Evolutionary conservation across 2,329 filamentous ascomycete species (phyloP).

Genomic region (Penicillium sumatraense): DNA sequence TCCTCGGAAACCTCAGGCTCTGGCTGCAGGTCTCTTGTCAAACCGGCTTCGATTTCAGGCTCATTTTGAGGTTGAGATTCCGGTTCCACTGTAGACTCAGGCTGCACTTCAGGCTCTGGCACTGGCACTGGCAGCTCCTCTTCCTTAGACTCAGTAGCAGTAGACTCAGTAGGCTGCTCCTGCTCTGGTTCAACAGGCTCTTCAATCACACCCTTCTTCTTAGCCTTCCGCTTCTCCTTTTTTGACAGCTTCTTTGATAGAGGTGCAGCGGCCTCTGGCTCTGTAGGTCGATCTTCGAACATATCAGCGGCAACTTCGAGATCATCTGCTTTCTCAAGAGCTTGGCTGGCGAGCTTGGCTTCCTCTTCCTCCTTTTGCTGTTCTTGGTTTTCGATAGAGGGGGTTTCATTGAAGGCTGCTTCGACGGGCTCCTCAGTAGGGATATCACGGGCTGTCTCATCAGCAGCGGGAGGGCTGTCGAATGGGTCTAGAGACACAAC

Average conservation of each 20-base stretch:
- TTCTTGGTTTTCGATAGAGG: not conserved
- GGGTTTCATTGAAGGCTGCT: not conserved
- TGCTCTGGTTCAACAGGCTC: not conserved
- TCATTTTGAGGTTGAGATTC: not conserved
- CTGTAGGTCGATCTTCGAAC: not conserved
- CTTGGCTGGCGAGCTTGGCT: not conserved
- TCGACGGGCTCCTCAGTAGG: not conserved
- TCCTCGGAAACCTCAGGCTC: conserved; percentile 5
- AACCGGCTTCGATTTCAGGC: not conserved
- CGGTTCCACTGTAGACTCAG: not conserved
- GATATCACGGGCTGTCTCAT: not conserved
- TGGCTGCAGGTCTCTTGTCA: not conserved
- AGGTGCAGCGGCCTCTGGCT: conserved; percentile 5
- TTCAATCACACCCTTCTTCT: conserved; percentile 18
- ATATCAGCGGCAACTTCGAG: not conserved
- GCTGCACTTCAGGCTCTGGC: not conserved
- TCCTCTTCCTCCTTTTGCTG: conserved; percentile 1
- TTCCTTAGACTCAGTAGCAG: not conserved
- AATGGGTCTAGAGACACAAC: conserved; percentile 1
- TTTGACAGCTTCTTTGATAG: conserved; percentile 26
- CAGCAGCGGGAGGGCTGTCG: not conserved
- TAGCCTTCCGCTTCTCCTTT: conserved; percentile 30
- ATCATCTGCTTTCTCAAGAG: conserved; percentile 8
- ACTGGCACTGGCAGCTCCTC: not conserved
- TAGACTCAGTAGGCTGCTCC: not conserved